phyloP scores from a whole-genome alignment of 2,329 filamentous ascomycete species.

The Fusarium palustre region DNA sequence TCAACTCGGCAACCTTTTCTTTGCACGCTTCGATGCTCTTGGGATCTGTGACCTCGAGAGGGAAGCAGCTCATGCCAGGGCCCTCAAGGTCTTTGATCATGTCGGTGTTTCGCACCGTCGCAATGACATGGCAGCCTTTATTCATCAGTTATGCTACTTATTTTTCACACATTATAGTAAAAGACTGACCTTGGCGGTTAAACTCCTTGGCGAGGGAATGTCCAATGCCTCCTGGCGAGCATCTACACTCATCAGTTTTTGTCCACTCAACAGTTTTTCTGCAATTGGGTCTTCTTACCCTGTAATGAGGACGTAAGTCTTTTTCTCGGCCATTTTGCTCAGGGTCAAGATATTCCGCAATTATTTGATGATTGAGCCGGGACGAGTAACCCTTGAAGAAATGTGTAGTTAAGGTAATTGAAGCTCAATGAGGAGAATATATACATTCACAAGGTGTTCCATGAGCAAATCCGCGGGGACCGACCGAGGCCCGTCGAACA shows the following conservation, averaged over 20 bases:
- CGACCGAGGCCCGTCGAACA: not conserved
- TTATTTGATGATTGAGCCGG: not conserved
- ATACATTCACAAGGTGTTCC: constrained; percentile 3
- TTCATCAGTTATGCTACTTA: not conserved
- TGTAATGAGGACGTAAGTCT: constrained; percentile 48
- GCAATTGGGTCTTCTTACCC: constrained; percentile 6
- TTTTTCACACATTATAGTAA: accelerated
- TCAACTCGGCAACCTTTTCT: constrained; percentile 60
- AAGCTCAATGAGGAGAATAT: not conserved
- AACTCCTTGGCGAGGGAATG: constrained; percentile 66
- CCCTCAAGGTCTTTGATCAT: constrained; percentile 60
- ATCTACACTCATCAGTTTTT: constrained; percentile 53
- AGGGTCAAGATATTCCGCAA: accelerated
- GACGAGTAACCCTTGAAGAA: not conserved
- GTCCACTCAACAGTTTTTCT: not conserved
- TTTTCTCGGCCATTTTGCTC: constrained; percentile 40
- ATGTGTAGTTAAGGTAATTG: not conserved
- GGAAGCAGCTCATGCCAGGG: constrained; percentile 61
- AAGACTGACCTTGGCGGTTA: constrained; percentile 59
- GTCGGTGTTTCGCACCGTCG: constrained; percentile 64
- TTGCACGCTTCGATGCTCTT: constrained; percentile 64
- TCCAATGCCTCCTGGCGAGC: constrained; percentile 69
- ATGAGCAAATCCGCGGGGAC: not conserved
- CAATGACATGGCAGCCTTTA: constrained; percentile 62
- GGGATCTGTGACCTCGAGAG: constrained; percentile 65